phyloP scores from a whole-genome alignment of 306 rosid species.

The Citrullus amarus region DNA sequence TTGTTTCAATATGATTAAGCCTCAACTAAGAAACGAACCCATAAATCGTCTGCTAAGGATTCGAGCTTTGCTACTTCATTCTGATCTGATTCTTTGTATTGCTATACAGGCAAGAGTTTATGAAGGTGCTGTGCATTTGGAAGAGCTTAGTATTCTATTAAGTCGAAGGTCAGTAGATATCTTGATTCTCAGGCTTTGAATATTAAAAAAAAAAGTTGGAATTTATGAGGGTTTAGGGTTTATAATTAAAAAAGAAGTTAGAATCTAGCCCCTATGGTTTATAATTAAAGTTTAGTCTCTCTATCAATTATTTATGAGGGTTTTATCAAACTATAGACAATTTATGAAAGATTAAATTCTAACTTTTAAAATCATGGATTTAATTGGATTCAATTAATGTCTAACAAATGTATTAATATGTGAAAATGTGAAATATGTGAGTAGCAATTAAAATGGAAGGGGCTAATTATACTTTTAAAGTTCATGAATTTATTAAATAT shows the following conservation, averaged over 20 bases:
- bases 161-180: slow-evolving; percentile 34
- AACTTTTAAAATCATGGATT: too few species aligned
- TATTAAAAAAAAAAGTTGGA: too few species aligned
- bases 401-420: too few species aligned
- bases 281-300: too few species aligned
- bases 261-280: too few species aligned
- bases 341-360: too few species aligned
- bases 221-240: too few species aligned
- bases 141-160: slow-evolving; percentile 54
- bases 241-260: too few species aligned
- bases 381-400: too few species aligned
- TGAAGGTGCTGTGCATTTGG: slow-evolving; percentile 59
- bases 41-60: background rate
- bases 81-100: slow-evolving; percentile 3
- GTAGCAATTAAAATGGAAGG: background rate
- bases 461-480: background rate
- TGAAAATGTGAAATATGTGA: too few species aligned
- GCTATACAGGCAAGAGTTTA: slow-evolving; percentile 42
- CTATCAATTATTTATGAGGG: too few species aligned
- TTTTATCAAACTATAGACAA: too few species aligned
- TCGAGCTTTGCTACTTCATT: background rate
- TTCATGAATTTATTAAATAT: background rate
- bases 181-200: background rate
- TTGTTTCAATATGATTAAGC: background rate
- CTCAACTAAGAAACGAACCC: background rate